Evolutionary conservation across 495 filamentous ascomycete genomes (phyloP).

Genomic region (Penicillium argentinense): DNA sequence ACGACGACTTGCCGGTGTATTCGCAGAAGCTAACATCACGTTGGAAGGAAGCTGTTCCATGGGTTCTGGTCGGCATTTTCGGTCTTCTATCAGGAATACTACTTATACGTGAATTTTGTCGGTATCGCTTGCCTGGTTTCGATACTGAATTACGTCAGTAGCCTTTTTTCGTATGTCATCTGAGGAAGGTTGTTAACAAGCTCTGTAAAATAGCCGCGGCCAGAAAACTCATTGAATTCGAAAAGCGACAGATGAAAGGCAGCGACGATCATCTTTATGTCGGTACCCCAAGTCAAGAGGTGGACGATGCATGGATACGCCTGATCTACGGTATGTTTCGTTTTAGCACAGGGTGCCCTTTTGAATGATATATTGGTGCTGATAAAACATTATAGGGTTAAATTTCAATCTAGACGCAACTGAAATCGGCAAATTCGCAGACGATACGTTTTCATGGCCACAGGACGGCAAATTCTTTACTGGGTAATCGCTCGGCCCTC

Average conservation of each 20-base stretch:
- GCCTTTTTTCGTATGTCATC: not conserved
- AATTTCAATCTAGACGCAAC: not conserved
- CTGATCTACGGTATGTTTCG: not conserved
- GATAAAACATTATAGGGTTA: not conserved
- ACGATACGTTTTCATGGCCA: not conserved
- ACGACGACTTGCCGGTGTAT: not conserved
- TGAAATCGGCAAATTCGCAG: not conserved
- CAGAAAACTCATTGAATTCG: not conserved
- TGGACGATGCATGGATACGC: not conserved
- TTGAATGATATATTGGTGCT: not conserved
- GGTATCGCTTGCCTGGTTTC: not conserved
- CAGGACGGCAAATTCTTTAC: not conserved
- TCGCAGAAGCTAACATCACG: not conserved
- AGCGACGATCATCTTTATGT: not conserved
- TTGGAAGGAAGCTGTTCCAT: not conserved
- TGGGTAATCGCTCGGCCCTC: not conserved
- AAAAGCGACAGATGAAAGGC: not conserved
- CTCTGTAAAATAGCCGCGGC: not conserved
- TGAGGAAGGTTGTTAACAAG: not conserved
- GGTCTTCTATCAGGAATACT: not conserved
- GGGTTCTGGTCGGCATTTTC: not conserved
- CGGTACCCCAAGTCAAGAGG: not conserved
- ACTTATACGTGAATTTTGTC: not conserved
- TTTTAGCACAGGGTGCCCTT: not conserved
- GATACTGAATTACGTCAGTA: not conserved